Base-by-base conservation (phyloP, 116 monocot genomes). In the Phalaenopsis hybrid region DNA sequence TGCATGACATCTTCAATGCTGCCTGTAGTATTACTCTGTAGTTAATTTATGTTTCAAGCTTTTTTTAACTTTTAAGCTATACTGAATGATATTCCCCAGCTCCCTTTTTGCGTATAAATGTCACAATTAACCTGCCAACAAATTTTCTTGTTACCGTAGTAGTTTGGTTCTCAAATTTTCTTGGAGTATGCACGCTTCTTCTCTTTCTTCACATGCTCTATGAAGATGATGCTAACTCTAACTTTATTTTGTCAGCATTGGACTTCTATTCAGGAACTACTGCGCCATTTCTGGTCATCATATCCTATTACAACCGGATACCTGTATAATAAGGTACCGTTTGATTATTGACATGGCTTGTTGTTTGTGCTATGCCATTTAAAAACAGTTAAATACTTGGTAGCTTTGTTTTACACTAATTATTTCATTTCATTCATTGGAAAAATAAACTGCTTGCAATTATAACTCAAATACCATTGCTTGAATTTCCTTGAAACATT, bases 231-330 rank as follows among this genome's bases (percentile, higher is more conserved):
- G 46, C 58, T 77, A 48, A 28, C 15, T 25, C 67, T 48, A 46
- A 61, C 21, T 45, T 84, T 63, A 21, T 80, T 77, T 84, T 88
- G 82, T 75, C 88, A 98, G 98, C 86, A 95, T 75, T 98, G 93
- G 95, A 86, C 89, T 34, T 90, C 95, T 31, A 95, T 98, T 82
- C 95, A 98, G 84, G 98, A 98, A 80, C 85, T 98, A 79, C 81
- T 98, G 4, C 85, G 88, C 20, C 98, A 98, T 87, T 98, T 95
- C 76, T 98, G 98, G 98, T 93, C 98, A 68, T 98, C 98, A 28
- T 95, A 93, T 87, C 98, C 98, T 61, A 87, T 95, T 61, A 90
- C 98, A 73, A 90, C 93, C 58, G 50, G 82, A 20, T 85, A 89
- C 77, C 92, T 98, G 8, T 78, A 88, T 85, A 88, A 86, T 79